Evolutionary conservation across 2,329 filamentous ascomycete species (phyloP), one percentile per base, ranked within the genome.

Genomic region (Ophidiomyces ophidiicola): DNA sequence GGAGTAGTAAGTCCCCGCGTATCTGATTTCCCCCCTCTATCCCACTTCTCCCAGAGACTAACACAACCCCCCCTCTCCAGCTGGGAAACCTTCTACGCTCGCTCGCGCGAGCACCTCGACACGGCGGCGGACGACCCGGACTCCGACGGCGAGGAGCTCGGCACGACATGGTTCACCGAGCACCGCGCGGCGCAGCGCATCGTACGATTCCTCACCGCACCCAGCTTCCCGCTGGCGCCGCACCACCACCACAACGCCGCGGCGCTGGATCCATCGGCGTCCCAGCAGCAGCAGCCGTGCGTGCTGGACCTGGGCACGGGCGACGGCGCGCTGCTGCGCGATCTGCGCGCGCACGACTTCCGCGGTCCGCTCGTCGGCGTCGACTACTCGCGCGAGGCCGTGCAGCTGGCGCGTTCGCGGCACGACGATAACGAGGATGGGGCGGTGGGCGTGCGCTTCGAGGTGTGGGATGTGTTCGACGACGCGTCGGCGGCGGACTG

Each of bases 111-210:
- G 1, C 56, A 63, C 59, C 8, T 48, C 49, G 3, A 58, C 55
- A 44, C 44, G 39, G 15, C 43, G 46, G 26, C 25, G 38, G 4
- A 65, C 44, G 88, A 90, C 63, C 75, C 87, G 60, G 60, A 72
- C 46, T 76, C 92, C 62, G 76, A 82, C 6, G 62, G 72, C 41
- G 83, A 94, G 7, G 61, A 67, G 66, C 80, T 80, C 44, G 88
- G 88, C 49, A 93, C 86, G 20, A 78, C 90, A 52, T 98, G 90
- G 90, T 98, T 98, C 71, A 81, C 86, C 58, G 90, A 96, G 64
- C 82, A 85, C 21, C 77, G 81, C 54, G 90, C 90, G 45, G 84
- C 94, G 54, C 70, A 78, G 46, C 87, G 87, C 54, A 76, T 93
- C 44, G 62, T 93, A 17, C 59, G 66, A 6, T 86, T 80, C 57